Conservation (phyloP, 805 yeast genomes). For the Gaillardinia entomophila region DNA sequence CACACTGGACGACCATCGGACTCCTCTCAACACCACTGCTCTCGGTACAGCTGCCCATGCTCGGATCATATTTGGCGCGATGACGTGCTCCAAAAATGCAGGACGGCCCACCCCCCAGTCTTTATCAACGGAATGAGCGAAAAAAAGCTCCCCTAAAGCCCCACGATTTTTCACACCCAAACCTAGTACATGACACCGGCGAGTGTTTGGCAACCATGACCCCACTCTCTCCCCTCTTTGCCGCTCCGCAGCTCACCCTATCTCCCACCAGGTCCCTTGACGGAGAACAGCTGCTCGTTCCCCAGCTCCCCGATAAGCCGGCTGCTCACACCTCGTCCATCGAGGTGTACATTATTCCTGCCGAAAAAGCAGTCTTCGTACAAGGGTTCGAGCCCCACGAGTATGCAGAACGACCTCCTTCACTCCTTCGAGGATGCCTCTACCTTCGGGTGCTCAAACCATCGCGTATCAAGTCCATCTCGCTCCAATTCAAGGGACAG, state of each 20-base stretch:
- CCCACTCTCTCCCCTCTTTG: constrained; percentile 18
- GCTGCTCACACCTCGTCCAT: constrained; percentile 56
- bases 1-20: no score
- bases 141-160: neutral
- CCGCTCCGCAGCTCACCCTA: constrained; percentile 13
- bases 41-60: no score
- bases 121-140: neutral
- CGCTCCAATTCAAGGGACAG: constrained; percentile 57
- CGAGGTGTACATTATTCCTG: constrained; percentile 66
- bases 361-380: constrained; percentile 74
- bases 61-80: no score
- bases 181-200: constrained; percentile 2
- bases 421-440: constrained; percentile 75
- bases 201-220: neutral
- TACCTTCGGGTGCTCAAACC: constrained; percentile 67
- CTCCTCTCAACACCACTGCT: no score
- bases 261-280: constrained; percentile 2
- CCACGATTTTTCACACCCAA: neutral
- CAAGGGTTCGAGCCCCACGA: constrained; percentile 76
- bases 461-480: constrained; percentile 59
- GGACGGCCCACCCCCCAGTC: constrained; percentile 1
- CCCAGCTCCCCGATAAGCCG: constrained; percentile 44
- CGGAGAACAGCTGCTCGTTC: constrained; percentile 2
- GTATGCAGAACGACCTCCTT: constrained; percentile 62
- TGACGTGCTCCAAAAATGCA: no score